Conservation (phyloP, 2,329 filamentous ascomycete genomes). For the Ascochyta pisi region DNA sequence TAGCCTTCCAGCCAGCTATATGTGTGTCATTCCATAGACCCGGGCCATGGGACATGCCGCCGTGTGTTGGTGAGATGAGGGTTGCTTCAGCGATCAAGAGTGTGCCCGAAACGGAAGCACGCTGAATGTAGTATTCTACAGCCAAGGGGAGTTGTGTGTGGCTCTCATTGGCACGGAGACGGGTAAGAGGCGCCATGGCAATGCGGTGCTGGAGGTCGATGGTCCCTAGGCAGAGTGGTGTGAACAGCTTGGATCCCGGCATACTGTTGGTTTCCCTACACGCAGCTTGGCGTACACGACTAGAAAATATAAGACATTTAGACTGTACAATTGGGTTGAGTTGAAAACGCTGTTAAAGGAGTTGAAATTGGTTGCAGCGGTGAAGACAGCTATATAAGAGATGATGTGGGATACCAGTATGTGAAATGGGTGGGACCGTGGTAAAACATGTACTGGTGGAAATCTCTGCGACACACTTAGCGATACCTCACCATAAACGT, state of each 20-base stretch:
- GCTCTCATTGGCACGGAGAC: constrained; percentile 53
- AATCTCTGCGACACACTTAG: not conserved
- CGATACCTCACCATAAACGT: not conserved
- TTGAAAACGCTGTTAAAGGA: not conserved
- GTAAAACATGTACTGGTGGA: not conserved
- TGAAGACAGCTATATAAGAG: not conserved
- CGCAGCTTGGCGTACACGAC: too few relatives aligned
- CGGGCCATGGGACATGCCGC: constrained; percentile 59
- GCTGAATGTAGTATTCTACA: constrained; percentile 61
- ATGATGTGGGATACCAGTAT: too few relatives aligned
- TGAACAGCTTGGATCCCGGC: constrained; percentile 29
- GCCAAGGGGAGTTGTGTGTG: constrained; percentile 52
- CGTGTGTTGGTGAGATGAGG: constrained; percentile 55
- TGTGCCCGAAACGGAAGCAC: constrained; percentile 59
- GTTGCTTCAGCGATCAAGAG: constrained; percentile 66
- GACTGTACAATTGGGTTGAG: not conserved
- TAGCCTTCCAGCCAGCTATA: constrained; percentile 63
- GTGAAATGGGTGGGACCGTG: too few relatives aligned
- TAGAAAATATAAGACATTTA: not conserved
- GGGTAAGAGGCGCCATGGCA: constrained; percentile 43
- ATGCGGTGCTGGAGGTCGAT: constrained; percentile 38
- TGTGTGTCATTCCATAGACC: constrained; percentile 60
- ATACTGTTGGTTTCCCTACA: not conserved
- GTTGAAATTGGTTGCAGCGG: not conserved
- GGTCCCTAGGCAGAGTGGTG: constrained; percentile 37